These are phyloP conservation scores for Sporisorium exsertum DNA, from an alignment of 1,284 basidiomycete genomes.

Conservation along the genomic window DNA sequence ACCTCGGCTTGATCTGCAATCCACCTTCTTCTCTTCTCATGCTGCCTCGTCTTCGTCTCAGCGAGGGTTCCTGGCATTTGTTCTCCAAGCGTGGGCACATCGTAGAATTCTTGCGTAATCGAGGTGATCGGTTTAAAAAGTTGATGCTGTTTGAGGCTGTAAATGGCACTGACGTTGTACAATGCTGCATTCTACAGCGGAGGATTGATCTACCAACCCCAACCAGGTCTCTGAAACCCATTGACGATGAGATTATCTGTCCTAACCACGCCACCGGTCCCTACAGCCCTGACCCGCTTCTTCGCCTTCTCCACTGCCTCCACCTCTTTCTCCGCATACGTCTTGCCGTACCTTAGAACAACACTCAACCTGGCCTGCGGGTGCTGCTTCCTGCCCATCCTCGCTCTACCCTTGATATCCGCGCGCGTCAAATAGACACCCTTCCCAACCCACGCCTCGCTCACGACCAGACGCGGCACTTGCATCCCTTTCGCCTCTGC, in stretches of 20 bases:
- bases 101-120: too few species aligned
- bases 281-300: conserved; percentile 81
- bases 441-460: conserved; percentile 94
- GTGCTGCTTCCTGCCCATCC: conserved; percentile 82
- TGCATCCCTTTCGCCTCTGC: conserved; percentile 85
- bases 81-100: too few species aligned
- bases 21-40: too few species aligned
- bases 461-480: conserved; percentile 81
- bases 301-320: conserved; percentile 78
- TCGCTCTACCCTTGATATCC: conserved; percentile 88
- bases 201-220: conserved; percentile 52
- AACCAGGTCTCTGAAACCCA: conserved; percentile 63
- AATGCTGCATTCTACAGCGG: too few species aligned
- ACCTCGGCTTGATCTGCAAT: too few species aligned
- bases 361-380: conserved; percentile 83
- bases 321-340: conserved; percentile 77
- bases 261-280: conserved; percentile 71
- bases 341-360: conserved; percentile 85
- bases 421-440: conserved; percentile 78
- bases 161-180: too few species aligned
- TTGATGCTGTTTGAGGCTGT: too few species aligned
- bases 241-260: conserved; percentile 58
- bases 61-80: too few species aligned
- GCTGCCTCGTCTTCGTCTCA: too few species aligned
- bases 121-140: too few species aligned